A percentile compares a stretch with the other conserved stretches of the same genome.
Evolutionary conservation across 1,139 yeast genomes (phyloP).

Genomic region (Schwanniomyces etchellsii): DNA sequence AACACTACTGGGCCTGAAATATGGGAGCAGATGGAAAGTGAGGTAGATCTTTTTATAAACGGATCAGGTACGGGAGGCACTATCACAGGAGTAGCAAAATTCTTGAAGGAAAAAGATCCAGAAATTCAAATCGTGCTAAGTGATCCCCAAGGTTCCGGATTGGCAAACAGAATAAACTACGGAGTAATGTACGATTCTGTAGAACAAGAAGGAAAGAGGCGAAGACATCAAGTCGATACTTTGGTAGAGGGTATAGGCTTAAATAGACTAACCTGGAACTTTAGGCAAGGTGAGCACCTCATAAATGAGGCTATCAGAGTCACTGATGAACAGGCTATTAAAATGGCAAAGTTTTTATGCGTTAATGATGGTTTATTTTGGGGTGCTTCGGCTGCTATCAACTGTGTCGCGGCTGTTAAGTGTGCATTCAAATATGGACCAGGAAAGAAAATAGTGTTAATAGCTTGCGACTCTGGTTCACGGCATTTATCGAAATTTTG

Average conservation of each 20-base stretch:
- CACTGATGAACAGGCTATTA: constrained; percentile 70
- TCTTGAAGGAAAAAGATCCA: constrained; percentile 49
- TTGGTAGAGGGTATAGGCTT: constrained; percentile 91
- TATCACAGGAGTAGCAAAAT: constrained; percentile 79
- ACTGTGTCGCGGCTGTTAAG: constrained; percentile 83
- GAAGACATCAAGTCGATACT: constrained; percentile 96
- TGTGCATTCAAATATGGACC: constrained; percentile 53
- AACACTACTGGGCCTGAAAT: constrained; percentile 89
- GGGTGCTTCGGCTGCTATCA: constrained; percentile 89
- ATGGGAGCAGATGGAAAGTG: constrained; percentile 54
- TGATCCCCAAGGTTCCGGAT: constrained; percentile 95
- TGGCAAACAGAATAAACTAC: constrained; percentile 73
- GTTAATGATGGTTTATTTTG: constrained; percentile 83
- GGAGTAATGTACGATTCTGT: constrained; percentile 92
- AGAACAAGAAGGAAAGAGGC: constrained; percentile 87
- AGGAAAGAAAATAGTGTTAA: constrained; percentile 73
- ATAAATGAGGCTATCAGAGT: constrained; percentile 82
- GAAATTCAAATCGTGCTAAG: constrained; percentile 55
- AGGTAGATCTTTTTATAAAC: constrained; percentile 71
- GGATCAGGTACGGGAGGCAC: constrained; percentile 80
- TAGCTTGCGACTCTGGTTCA: constrained; percentile 89
- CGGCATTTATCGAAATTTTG: constrained; percentile 90
- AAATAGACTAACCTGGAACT: constrained; percentile 79
- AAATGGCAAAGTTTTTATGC: constrained; percentile 82
- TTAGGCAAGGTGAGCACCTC: constrained; percentile 59